These are phyloP conservation scores for Dictyophora rubrovolvata DNA, from an alignment of 768 basidiomycete species.

Conservation along the genomic window DNA sequence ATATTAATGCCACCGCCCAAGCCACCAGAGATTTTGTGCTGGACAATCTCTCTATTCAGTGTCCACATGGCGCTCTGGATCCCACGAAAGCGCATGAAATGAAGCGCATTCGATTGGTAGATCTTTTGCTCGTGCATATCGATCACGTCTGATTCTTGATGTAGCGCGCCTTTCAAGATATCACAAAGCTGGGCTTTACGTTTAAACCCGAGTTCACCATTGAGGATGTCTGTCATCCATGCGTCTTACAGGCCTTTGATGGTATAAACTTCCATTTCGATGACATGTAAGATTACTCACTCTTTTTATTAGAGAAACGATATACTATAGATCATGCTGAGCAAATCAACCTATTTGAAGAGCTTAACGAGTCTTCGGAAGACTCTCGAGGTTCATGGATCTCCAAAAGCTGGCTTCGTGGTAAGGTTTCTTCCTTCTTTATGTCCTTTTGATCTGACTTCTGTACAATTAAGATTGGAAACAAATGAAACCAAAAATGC, in stretches of 20 bases:
- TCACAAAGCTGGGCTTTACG: constrained; percentile 30
- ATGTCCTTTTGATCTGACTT: not conserved
- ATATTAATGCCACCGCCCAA: not conserved
- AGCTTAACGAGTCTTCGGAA: constrained; percentile 32
- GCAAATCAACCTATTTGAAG: constrained; percentile 49
- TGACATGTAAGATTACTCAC: not conserved
- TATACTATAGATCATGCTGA: constrained; percentile 62
- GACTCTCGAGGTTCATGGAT: constrained; percentile 53
- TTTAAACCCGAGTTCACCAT: constrained; percentile 40
- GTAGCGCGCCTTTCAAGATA: constrained; percentile 33
- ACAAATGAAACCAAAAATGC: constrained; percentile 66
- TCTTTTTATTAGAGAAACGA: constrained; percentile 40
- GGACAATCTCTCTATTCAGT: constrained; percentile 31
- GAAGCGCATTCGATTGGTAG: constrained; percentile 57
- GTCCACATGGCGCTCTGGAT: constrained; percentile 52
- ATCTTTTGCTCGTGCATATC: constrained; percentile 8
- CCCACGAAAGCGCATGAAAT: constrained; percentile 49
- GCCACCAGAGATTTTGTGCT: not conserved
- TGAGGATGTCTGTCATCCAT: constrained; percentile 48
- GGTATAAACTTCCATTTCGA: constrained; percentile 29
- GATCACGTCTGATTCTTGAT: constrained; percentile 1
- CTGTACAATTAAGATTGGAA: constrained; percentile 65
- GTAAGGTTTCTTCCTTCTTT: not conserved
- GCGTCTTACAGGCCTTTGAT: constrained; percentile 45
- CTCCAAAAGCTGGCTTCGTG: constrained; percentile 59